Evolutionary conservation across 208 protist genomes (phyloP).

Genomic region (Leishmania tarentolae): DNA sequence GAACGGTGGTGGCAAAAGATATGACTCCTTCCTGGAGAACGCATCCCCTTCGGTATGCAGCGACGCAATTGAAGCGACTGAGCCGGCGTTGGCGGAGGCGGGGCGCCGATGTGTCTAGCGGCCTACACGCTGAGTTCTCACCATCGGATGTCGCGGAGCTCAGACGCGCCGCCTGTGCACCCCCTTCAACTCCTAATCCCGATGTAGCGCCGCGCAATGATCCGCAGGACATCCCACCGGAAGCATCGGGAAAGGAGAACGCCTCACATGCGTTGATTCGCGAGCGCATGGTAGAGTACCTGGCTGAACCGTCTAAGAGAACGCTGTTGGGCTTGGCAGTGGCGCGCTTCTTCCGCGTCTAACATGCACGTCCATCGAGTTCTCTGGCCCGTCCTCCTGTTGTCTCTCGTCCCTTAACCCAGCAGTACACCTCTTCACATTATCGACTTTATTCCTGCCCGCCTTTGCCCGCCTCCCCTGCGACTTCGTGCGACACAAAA

Average conservation of each 20-base stretch:
- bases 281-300: conserved; percentile 73
- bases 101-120: conserved; percentile 3
- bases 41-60: conserved; percentile 34
- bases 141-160: conserved; percentile 3
- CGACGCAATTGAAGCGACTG: conserved; percentile 5
- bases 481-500: not conserved
- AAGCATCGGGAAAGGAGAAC: not conserved
- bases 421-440: not conserved
- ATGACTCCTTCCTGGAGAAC: conserved; percentile 11
- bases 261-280: conserved; percentile 34
- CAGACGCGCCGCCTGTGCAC: not conserved
- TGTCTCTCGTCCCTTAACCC: not conserved
- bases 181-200: not conserved
- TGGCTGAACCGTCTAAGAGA: conserved; percentile 56
- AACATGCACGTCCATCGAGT: not conserved
- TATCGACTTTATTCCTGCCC: not conserved
- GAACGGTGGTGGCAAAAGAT: conserved; percentile 45
- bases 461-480: not conserved
- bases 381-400: not conserved
- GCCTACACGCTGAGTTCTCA: conserved; percentile 36
- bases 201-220: too few relatives aligned
- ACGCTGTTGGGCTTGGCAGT: conserved; percentile 43
- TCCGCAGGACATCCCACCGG: not conserved
- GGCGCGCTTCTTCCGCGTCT: conserved; percentile 57
- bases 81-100: conserved; percentile 4